These are phyloP conservation scores for Cnidoscolus chayamansa DNA, from an alignment of 441 rosid genomes.

Conservation along the genomic window DNA sequence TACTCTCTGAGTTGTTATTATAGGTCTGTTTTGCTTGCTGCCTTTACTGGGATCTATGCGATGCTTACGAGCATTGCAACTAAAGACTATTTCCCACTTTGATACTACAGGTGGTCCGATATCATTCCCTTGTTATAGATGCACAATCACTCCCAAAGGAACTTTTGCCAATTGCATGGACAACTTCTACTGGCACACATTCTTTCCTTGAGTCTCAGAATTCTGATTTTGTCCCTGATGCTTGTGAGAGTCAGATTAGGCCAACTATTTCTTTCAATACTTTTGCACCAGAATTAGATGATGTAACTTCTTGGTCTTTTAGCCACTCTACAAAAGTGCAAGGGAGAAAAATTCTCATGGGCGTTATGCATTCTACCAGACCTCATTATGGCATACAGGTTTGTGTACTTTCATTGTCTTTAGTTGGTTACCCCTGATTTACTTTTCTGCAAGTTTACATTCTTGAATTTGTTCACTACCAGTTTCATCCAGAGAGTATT, in stretches of 20 bases:
- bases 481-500: slow-evolving; percentile 99
- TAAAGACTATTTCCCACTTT: background rate
- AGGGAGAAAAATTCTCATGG: slow-evolving; percentile 69
- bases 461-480: slow-evolving; percentile 32
- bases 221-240: slow-evolving; percentile 31
- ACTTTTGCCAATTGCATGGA: slow-evolving; percentile 88
- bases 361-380: slow-evolving; percentile 75
- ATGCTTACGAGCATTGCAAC: background rate
- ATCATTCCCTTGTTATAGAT: slow-evolving; percentile 87
- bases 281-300: slow-evolving; percentile 28
- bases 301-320: slow-evolving; percentile 36
- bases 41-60: background rate
- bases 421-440: slow-evolving; percentile 1
- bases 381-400: slow-evolving; percentile 99
- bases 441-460: slow-evolving; percentile 15
- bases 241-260: slow-evolving; percentile 28
- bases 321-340: slow-evolving; percentile 27
- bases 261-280: slow-evolving; percentile 27
- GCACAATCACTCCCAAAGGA: slow-evolving; percentile 76
- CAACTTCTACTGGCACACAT: slow-evolving; percentile 48
- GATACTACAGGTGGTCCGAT: slow-evolving; percentile 74
- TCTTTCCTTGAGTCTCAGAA: slow-evolving; percentile 48
- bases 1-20: background rate
- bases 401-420: slow-evolving; percentile 17
- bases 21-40: background rate